Base-by-base conservation (phyloP, 306 rosid genomes). In the Rosa multiflora region DNA sequence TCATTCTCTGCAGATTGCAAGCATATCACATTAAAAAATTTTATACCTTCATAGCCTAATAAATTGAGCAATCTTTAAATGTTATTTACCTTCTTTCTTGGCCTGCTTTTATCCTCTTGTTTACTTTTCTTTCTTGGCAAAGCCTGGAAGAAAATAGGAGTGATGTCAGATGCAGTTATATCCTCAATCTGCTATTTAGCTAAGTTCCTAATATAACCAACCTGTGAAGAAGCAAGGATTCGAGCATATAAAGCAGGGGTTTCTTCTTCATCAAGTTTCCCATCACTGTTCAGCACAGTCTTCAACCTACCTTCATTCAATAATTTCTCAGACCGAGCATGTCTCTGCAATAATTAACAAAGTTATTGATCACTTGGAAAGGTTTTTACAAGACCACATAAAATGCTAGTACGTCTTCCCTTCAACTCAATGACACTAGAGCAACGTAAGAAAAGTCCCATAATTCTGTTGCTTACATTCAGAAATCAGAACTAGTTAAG, bases 301-400 rank as follows among this genome's bases (percentile, higher is more conserved):
- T 88, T 94, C 85, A 94, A 83, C 83, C 92, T 87, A 59, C 97
- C 98, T 77, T 89, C 90, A n/a, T 46, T 74, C 56, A 82, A 86
- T 73, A 90, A 82, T 76, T 92, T 94, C 87, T 86, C 93, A 29
- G 98, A 92, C 14, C 97, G 97, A 68, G 93, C 85, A 79, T 94
- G 97, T 79, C 94, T 88, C 98, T 94, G 70, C 83, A 87, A 26
- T 15, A 77, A 83, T 29, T 37, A 70, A 75, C 48, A 53, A 74
- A 58, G 76, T 51, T 59, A 48, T 73, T 77, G 47, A 75, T 67
- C 67, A 67, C 67, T 21, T n/a, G 35, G 23, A 5, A 75, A 51
- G 74, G 69, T 23, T 51, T 53, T 66, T 7, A 55, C 14, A 77
- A 75, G 39, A 69, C 48, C 75, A 79, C 46, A 72, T 46, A 26